phyloP scores from a whole-genome alignment of 139 green algal species.

The Closterium sp. region DNA sequence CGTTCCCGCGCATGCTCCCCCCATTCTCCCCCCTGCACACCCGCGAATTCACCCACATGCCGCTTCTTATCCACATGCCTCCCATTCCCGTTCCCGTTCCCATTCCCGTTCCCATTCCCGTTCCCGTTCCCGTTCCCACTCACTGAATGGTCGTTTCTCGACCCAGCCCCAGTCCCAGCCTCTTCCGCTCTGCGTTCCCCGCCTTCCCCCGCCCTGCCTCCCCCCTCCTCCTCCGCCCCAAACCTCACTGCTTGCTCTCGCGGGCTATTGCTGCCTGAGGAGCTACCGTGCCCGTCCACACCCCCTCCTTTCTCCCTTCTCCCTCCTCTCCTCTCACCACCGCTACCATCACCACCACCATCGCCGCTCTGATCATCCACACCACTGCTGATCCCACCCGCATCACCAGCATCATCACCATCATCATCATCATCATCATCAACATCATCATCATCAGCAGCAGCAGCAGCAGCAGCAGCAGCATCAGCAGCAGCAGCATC shows the following conservation, averaged over 20 bases:
- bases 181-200: not conserved
- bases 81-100: not conserved
- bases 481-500: not conserved
- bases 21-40: not conserved
- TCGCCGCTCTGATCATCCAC: no score
- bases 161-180: not conserved
- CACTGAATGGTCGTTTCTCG: no score
- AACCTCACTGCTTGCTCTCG: not conserved
- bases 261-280: not conserved
- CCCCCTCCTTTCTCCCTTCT: not conserved
- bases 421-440: not conserved
- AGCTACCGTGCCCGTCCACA: not conserved
- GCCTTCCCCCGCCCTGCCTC: no score
- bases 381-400: no score
- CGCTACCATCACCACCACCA: not conserved
- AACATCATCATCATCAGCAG: not conserved
- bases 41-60: not conserved
- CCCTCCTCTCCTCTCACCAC: not conserved
- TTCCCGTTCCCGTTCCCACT: no score
- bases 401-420: not conserved
- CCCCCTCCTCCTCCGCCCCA: not conserved
- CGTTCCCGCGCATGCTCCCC: not conserved
- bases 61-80: not conserved
- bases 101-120: no score
- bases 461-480: not conserved